phyloP scores from a whole-genome alignment of 192 early-diverging fungal species.

The Rhizoclosmatium globosum region DNA sequence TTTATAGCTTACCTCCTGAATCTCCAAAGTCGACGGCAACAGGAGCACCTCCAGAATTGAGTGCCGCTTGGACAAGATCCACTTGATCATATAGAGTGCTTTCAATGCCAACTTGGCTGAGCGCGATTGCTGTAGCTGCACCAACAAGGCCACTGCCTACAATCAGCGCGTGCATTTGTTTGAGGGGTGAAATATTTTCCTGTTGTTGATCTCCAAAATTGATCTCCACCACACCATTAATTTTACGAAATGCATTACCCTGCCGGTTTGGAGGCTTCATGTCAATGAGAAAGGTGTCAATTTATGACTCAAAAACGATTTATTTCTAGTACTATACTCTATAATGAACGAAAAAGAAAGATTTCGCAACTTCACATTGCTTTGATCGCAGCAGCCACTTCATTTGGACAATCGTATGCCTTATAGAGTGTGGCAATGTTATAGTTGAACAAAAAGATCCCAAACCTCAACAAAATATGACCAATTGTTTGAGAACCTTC shows the following conservation, averaged over 20 bases:
- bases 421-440: not conserved
- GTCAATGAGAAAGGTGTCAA: no score
- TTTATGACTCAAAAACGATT: no score
- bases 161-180: slow-evolving; percentile 25
- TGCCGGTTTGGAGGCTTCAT: no score
- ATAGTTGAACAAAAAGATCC: not conserved
- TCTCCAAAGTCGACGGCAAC: slow-evolving; percentile 24
- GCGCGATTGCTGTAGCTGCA: slow-evolving; percentile 29
- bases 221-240: no score
- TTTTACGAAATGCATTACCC: no score
- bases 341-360: no score
- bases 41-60: not conserved
- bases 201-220: no score
- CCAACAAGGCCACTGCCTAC: slow-evolving; percentile 27
- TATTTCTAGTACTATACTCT: no score
- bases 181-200: not conserved
- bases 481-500: not conserved
- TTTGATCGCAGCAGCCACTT: not conserved
- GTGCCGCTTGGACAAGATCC: slow-evolving; percentile 9
- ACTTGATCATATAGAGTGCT: slow-evolving; percentile 30
- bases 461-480: not conserved
- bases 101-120: not conserved
- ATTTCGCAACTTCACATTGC: no score
- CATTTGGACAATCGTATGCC: not conserved
- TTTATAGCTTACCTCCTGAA: slow-evolving; percentile 20